Percentiles rank a stretch among this genome's conserved stretches.
Conservation (phyloP, 306 rosid species). For the Purshia tridentata region DNA sequence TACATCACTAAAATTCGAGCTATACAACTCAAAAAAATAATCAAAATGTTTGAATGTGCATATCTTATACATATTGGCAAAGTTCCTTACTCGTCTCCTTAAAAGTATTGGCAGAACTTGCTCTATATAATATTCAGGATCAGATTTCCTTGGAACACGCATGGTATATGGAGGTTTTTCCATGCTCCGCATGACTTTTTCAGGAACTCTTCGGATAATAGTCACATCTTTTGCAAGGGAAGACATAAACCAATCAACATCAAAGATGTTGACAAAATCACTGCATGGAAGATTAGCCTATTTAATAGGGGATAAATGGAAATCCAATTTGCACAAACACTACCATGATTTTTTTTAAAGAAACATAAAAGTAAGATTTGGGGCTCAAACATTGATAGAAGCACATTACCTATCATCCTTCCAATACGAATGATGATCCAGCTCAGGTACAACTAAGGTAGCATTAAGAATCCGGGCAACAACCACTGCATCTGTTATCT, state of each 20-base stretch:
- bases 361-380: constrained; percentile 1
- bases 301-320: constrained; percentile 15
- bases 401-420: constrained; percentile 77
- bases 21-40: constrained; percentile 5
- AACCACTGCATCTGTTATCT: constrained; percentile 98
- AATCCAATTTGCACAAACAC: neutral
- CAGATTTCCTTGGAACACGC: constrained; percentile 99
- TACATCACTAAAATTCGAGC: neutral
- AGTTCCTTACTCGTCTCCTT: constrained; percentile 71
- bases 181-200: constrained; percentile 88
- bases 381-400: neutral
- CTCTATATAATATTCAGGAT: constrained; percentile 92
- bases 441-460: constrained; percentile 88
- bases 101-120: constrained; percentile 93
- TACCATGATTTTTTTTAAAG: neutral
- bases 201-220: constrained; percentile 86
- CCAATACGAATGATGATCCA: constrained; percentile 95
- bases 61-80: neutral
- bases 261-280: constrained; percentile 78
- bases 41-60: neutral
- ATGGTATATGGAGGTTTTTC: constrained; percentile 98
- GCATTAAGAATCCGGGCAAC: constrained; percentile 97
- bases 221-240: constrained; percentile 83
- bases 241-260: constrained; percentile 83
- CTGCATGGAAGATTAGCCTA: constrained; percentile 42